Percentiles rank a stretch among this genome's conserved stretches.
These are phyloP conservation scores for Lachnellula suecica DNA, from an alignment of 2,329 filamentous ascomycete genomes.

Conservation along the genomic window DNA sequence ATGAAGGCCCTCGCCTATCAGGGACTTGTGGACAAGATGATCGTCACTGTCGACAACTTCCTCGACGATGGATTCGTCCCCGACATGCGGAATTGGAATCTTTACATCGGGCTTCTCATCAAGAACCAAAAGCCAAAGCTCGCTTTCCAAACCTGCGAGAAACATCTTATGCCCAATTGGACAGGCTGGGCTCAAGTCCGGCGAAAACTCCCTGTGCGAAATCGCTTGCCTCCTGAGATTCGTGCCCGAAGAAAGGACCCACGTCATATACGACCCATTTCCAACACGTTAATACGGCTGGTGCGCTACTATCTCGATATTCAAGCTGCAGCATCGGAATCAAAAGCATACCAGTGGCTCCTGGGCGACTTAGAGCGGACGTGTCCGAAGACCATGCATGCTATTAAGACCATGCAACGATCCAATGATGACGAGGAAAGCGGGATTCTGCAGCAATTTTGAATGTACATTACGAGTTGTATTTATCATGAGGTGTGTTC, in stretches of 20 bases:
- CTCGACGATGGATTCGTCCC: conserved; percentile 67
- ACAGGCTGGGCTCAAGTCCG: conserved; percentile 60
- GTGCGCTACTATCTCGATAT: conserved; percentile 28
- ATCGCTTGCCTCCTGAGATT: conserved; percentile 25
- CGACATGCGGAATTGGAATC: conserved; percentile 79
- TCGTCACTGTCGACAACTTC: conserved; percentile 49
- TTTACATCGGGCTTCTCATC: conserved; percentile 68
- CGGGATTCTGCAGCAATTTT: conserved; percentile 10
- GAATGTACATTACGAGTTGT: background rate
- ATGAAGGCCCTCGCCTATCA: conserved; percentile 51
- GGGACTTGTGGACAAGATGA: conserved; percentile 50
- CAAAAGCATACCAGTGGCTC: conserved; percentile 18
- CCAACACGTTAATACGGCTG: conserved; percentile 30
- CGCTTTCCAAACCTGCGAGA: conserved; percentile 75
- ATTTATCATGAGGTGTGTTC: background rate
- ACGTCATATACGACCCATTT: conserved; percentile 28
- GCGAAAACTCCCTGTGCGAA: conserved; percentile 21
- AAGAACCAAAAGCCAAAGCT: conserved; percentile 56
- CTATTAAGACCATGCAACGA: conserved; percentile 30
- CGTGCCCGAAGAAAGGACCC: conserved; percentile 22
- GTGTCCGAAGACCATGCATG: conserved; percentile 30
- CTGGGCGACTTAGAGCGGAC: conserved; percentile 26
- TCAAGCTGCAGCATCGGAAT: conserved; percentile 27
- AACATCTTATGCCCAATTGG: conserved; percentile 75
- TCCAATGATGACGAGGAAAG: conserved; percentile 26